Conservation (phyloP, 2,329 filamentous ascomycete genomes). For the Botrytis elliptica region DNA sequence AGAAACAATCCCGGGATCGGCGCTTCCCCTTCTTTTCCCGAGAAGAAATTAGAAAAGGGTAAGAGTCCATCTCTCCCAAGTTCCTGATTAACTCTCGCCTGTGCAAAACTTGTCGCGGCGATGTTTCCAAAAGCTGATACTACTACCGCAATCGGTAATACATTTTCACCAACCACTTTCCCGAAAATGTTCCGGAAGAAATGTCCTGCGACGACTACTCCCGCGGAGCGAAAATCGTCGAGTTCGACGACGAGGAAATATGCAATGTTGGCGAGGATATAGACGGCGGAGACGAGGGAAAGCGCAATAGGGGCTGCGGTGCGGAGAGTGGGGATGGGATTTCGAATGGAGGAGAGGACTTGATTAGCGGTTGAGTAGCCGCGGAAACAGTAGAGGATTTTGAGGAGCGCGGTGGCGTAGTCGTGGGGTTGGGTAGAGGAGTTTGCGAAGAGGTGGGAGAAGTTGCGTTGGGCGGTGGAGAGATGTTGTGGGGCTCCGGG, state of each 20-base stretch:
- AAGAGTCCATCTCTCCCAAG: background rate
- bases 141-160: background rate
- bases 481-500: background rate
- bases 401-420: conserved; percentile 52
- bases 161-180: background rate
- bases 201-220: conserved; percentile 53
- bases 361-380: conserved; percentile 56
- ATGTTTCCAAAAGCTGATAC: background rate
- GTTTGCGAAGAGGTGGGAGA: conserved; percentile 43
- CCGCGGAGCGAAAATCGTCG: conserved; percentile 53
- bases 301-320: conserved; percentile 56
- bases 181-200: conserved; percentile 47
- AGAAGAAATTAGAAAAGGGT: background rate
- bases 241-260: conserved; percentile 59
- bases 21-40: background rate
- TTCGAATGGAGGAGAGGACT: conserved; percentile 49
- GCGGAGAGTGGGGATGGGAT: conserved; percentile 57
- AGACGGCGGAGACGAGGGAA: conserved; percentile 52
- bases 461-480: conserved; percentile 42
- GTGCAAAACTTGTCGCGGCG: background rate
- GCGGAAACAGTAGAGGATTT: conserved; percentile 56
- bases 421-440: conserved; percentile 44
- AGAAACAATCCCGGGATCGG: background rate
- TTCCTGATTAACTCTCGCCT: background rate
- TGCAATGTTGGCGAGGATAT: conserved; percentile 57